These are phyloP conservation scores for Ganoderma meredithae DNA, from an alignment of 1,284 basidiomycete species.

Conservation along the genomic window DNA sequence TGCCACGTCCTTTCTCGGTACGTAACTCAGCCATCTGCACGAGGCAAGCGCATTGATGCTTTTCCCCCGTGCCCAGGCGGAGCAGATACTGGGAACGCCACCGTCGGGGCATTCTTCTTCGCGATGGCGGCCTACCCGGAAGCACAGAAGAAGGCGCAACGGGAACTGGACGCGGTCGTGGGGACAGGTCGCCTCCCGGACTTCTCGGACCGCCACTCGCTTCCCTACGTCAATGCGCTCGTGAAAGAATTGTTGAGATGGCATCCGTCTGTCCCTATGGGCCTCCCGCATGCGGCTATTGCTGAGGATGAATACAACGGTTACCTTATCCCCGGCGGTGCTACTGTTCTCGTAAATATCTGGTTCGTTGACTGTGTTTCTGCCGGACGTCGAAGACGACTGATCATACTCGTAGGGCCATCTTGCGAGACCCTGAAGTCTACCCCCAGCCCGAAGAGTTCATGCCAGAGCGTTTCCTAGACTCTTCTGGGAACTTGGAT, in stretches of 20 bases:
- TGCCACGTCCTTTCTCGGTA: conserved; percentile 27
- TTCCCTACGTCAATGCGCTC: conserved; percentile 43
- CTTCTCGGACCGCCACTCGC: conserved; percentile 36
- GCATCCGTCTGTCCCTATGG: conserved; percentile 33
- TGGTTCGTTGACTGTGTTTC: conserved; percentile 16
- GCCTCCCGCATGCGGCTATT: conserved; percentile 20
- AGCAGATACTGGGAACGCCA: conserved; percentile 23
- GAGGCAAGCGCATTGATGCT: neutral
- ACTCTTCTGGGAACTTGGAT: conserved; percentile 4
- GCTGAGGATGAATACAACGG: conserved; percentile 27
- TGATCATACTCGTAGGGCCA: conserved; percentile 21
- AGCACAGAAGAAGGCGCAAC: conserved; percentile 39
- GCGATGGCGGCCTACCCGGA: conserved; percentile 42
- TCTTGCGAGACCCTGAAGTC: conserved; percentile 31
- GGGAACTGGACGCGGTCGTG: conserved; percentile 43
- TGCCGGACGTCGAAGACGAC: too few relatives aligned
- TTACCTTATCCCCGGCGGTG: conserved; percentile 21
- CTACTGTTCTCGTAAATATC: conserved; percentile 20
- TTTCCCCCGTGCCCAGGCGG: conserved; percentile 12
- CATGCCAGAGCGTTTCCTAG: conserved; percentile 24
- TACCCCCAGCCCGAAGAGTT: conserved; percentile 31
- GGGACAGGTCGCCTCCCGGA: conserved; percentile 40
- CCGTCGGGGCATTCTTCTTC: conserved; percentile 36
- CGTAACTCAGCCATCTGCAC: neutral
- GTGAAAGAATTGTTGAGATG: conserved; percentile 45